Base-by-base conservation (phyloP, 176 grass and related monocot species). In the Puccinellia tenuiflora region DNA sequence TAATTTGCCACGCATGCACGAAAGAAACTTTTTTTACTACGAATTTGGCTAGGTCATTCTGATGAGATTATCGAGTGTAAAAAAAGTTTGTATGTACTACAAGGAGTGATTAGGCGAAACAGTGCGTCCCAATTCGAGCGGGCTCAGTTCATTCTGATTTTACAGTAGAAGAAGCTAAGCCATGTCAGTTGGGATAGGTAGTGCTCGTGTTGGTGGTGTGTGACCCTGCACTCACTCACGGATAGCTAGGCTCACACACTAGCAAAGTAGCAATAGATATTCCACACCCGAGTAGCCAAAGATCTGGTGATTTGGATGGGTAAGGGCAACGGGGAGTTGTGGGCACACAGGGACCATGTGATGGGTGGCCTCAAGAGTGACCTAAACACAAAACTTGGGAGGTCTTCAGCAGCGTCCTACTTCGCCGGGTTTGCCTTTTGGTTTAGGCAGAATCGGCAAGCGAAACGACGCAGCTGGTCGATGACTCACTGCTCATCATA, bases 271-370 rank as follows among this genome's bases (percentile, higher is more conserved):
- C 74, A 12, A 39, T 73, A 59, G 57, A 85, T n/a, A n/a, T 89
- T 68, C 57, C 76, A 18, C 18, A 20, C 25, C 21, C 6, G 21
- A 81, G 18, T 34, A 35, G 77, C 76, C 76, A 43, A 61, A 78
- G 76, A 85, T 85, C 63, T 60, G 69, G 33, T n/a, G 67, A 79
- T 68, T 59, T 56, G 3, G 76, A 46, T 73, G 82, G 54, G 18
- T 9, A 55, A 22, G 63, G n/a, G 50, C 47, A 26, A 47, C 39
- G 62, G 7, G 45, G 68, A 47, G 35, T 29, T 47, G 81, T 55
- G 68, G 67, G 54, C 54, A 40, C 63, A 26, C 81, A 74, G 81
- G 69, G 77, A 39, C 82, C 83, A 71, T 89, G 83, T 71, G 45
- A 30, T 48, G 81, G 69, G 29, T 53, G 83, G 50, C 61, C 69